Conservation (phyloP, 2,329 filamentous ascomycete species). For the Penicillium sp. region DNA sequence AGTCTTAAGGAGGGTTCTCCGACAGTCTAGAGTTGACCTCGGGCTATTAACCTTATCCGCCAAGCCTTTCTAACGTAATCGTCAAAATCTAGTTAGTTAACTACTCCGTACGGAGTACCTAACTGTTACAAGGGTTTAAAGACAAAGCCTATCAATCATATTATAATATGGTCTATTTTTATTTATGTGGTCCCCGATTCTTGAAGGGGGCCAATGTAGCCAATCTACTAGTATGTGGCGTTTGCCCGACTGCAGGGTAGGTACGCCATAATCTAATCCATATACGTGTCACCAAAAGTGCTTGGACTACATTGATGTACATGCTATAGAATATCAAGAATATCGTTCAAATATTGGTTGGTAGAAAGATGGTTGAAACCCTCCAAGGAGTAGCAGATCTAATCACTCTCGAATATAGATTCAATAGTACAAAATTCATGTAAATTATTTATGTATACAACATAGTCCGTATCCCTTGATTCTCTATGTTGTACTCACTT, state of each 20-base stretch:
- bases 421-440: background rate
- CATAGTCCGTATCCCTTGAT: background rate
- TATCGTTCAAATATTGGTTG: background rate
- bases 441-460: background rate
- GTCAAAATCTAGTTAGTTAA: too few species aligned
- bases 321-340: background rate
- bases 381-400: too few species aligned
- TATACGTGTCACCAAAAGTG: background rate
- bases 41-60: conserved; percentile 1
- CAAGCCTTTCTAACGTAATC: conserved; percentile 14
- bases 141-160: background rate
- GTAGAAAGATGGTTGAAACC: background rate
- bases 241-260: background rate
- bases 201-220: background rate
- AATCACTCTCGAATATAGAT: background rate
- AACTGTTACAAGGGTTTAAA: background rate
- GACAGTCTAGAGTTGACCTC: conserved; percentile 4
- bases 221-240: background rate
- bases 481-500: background rate
- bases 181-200: background rate
- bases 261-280: background rate
- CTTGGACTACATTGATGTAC: background rate
- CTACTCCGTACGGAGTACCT: too few species aligned
- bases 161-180: background rate
- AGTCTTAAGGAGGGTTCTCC: conserved; percentile 8